phyloP scores from a whole-genome alignment of 2,329 filamentous ascomycete species.

The Cytospora leucostoma region DNA sequence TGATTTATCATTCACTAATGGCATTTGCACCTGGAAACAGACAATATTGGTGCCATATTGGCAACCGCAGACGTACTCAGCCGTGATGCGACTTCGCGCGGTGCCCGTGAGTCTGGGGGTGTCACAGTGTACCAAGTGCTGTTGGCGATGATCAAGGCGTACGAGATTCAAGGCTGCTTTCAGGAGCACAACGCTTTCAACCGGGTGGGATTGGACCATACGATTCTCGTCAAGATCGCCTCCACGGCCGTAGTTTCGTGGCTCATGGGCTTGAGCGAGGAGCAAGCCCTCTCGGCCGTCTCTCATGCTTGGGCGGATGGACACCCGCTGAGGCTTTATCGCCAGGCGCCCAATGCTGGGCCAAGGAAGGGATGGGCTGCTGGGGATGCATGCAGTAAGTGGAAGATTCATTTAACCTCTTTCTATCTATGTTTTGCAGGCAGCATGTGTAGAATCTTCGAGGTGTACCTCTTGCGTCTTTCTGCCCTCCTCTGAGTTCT shows the following conservation, averaged over 20 bases:
- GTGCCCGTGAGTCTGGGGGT: not conserved
- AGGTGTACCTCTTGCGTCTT: too few relatives aligned
- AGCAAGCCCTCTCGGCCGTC: conserved; percentile 39
- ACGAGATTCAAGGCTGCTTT: conserved; percentile 45
- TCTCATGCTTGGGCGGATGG: conserved; percentile 45
- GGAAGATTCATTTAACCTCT: too few relatives aligned
- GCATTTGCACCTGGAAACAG: conserved; percentile 20
- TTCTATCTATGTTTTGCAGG: too few relatives aligned
- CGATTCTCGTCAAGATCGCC: conserved; percentile 44
- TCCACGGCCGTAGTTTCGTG: conserved; percentile 41
- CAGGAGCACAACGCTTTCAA: conserved; percentile 43
- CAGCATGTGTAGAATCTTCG: too few relatives aligned
- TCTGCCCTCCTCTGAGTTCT: too few relatives aligned
- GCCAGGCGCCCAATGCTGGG: conserved; percentile 38
- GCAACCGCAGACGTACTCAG: conserved; percentile 38
- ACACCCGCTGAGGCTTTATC: conserved; percentile 39
- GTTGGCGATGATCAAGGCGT: conserved; percentile 41
- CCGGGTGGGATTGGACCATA: conserved; percentile 42
- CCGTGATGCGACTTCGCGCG: not conserved
- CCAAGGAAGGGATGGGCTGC: conserved; percentile 46
- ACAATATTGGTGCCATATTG: conserved; percentile 43
- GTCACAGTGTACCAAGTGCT: conserved; percentile 39
- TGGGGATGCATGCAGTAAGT: conserved; percentile 39
- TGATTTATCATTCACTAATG: too few relatives aligned
- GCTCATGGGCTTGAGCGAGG: conserved; percentile 39